Evolutionary conservation across 164 flowering plant genomes (phyloP).

Genomic region (Cinnamomum micranthum): DNA sequence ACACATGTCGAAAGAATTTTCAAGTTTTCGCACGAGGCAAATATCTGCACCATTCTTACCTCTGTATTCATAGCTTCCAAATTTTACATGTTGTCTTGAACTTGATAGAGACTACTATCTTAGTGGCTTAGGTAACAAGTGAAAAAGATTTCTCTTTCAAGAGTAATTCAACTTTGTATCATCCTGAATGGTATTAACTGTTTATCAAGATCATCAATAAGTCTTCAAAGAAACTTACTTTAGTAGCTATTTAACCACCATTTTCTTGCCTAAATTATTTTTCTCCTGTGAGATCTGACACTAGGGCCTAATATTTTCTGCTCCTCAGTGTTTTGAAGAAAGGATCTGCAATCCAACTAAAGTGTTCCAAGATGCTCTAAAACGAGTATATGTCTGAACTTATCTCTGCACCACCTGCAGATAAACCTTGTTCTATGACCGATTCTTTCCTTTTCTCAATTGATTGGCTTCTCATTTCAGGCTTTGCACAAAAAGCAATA

Average conservation of each 20-base stretch:
- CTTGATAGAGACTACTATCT: not conserved
- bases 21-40: not conserved
- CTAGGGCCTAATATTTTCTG: not conserved
- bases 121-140: not conserved
- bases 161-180: too few relatives aligned
- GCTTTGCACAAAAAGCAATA: constrained; percentile 22
- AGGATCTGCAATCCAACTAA: constrained; percentile 27
- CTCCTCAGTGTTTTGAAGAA: constrained; percentile 28
- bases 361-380: constrained; percentile 32
- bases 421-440: not conserved
- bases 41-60: not conserved
- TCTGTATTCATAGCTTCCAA: not conserved
- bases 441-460: not conserved
- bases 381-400: constrained; percentile 17
- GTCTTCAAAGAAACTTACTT: not conserved
- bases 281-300: constrained; percentile 1
- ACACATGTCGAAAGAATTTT: not conserved
- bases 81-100: not conserved
- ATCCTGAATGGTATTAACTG: not conserved
- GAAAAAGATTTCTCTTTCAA: not conserved
- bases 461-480: constrained; percentile 17
- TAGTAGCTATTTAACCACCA: not conserved
- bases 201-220: not conserved
- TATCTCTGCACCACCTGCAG: not conserved
- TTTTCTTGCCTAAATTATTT: not conserved